Percentiles rank a stretch among this genome's conserved stretches.
These are phyloP conservation scores for Carnegiea gigantea DNA, from an alignment of 179 eudicot genomes.

Conservation along the genomic window DNA sequence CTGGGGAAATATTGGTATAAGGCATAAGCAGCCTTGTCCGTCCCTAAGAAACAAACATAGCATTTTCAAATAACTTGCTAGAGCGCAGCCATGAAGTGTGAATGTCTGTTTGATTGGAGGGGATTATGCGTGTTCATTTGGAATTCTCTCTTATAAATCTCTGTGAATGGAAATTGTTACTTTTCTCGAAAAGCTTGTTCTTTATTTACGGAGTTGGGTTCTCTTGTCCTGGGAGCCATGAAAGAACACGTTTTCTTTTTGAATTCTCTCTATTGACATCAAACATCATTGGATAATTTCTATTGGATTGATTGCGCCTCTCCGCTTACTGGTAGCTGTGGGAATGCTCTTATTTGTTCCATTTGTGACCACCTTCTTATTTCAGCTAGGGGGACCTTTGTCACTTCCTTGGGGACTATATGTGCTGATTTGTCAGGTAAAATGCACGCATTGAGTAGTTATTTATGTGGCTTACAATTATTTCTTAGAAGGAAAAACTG, in stretches of 20 bases:
- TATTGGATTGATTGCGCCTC: neutral
- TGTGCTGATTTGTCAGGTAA: conserved; percentile 93
- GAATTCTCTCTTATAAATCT: too few relatives aligned
- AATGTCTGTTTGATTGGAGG: neutral
- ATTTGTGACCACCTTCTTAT: conserved; percentile 2
- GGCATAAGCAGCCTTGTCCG: too few relatives aligned
- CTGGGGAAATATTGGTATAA: neutral
- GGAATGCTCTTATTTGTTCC: neutral
- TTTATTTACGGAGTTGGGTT: too few relatives aligned
- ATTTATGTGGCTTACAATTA: too few relatives aligned
- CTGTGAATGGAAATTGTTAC: neutral
- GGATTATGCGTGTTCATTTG: neutral
- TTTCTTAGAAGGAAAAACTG: too few relatives aligned
- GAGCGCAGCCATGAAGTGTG: neutral
- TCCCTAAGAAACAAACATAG: neutral
- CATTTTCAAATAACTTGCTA: neutral
- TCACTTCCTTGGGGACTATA: conserved; percentile 99
- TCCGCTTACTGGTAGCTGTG: neutral
- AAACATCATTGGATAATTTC: neutral
- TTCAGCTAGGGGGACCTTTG: conserved; percentile 92
- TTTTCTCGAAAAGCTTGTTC: neutral
- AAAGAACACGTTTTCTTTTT: neutral
- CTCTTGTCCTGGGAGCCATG: neutral
- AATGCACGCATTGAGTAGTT: neutral
- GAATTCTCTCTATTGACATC: neutral